These are phyloP conservation scores for Fraxinus velutina DNA, from an alignment of 305 asterid genomes.

Conservation along the genomic window DNA sequence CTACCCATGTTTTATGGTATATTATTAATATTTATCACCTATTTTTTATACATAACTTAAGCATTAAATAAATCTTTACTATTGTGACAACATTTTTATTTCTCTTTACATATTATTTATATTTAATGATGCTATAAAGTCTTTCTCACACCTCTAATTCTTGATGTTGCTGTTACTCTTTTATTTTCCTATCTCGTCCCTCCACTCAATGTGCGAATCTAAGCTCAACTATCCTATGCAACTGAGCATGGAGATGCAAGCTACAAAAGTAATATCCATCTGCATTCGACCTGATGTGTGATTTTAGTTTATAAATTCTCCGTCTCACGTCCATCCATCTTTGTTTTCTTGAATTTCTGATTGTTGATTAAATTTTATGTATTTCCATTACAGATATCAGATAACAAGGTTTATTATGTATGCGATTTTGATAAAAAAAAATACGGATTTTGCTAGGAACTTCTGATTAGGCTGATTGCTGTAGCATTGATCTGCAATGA, in stretches of 20 bases:
- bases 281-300: background rate
- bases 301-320: background rate
- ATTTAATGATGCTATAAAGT: background rate
- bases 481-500: background rate
- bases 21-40: background rate
- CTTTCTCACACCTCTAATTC: background rate
- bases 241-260: background rate
- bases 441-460: background rate
- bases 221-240: constrained; percentile 6
- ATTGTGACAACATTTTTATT: background rate
- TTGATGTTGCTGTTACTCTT: background rate
- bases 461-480: background rate
- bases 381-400: background rate
- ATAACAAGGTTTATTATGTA: background rate
- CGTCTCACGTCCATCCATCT: background rate
- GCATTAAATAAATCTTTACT: background rate
- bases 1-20: background rate
- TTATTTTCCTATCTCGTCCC: background rate
- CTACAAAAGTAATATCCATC: background rate
- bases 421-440: background rate
- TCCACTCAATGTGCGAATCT: background rate
- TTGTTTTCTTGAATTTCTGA: constrained; percentile 1
- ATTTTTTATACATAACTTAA: background rate
- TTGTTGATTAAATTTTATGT: background rate
- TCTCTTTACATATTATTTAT: background rate